These are phyloP conservation scores for Alternaria gaisen DNA, from an alignment of 2,329 filamentous ascomycete species.

Conservation along the genomic window DNA sequence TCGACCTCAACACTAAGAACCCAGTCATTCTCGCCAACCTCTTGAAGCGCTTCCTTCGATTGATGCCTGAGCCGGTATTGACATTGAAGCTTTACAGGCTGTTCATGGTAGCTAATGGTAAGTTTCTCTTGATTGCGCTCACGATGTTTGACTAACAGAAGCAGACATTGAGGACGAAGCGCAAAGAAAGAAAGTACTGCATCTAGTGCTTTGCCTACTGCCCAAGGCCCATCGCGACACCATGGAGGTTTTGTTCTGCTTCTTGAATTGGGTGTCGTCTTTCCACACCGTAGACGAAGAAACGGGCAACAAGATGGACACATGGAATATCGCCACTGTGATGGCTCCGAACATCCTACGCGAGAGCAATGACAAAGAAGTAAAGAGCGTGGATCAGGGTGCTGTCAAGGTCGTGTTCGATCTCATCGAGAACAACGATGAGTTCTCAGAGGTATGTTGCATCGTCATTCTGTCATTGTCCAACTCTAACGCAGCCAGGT, in stretches of 20 bases:
- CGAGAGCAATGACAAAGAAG: slow-evolving; percentile 62
- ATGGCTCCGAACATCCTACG: slow-evolving; percentile 96
- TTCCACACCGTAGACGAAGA: slow-evolving; percentile 98
- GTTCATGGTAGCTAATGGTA: slow-evolving; percentile 87
- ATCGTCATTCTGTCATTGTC: background rate
- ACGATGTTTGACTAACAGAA: slow-evolving; percentile 22
- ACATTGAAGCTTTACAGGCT: slow-evolving; percentile 93
- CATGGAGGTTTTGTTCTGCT: slow-evolving; percentile 93
- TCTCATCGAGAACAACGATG: slow-evolving; percentile 91
- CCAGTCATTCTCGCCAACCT: slow-evolving; percentile 94
- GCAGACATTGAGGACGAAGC: slow-evolving; percentile 80
- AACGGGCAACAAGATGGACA: slow-evolving; percentile 97
- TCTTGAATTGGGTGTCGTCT: slow-evolving; percentile 96
- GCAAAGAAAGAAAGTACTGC: slow-evolving; percentile 83
- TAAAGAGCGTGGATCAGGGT: slow-evolving; percentile 83
- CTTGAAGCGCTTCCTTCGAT: slow-evolving; percentile 92
- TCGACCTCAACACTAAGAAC: slow-evolving; percentile 86
- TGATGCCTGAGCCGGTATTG: slow-evolving; percentile 92
- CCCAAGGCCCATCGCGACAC: slow-evolving; percentile 93
- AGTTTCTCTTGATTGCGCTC: slow-evolving; percentile 28
- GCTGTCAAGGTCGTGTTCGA: slow-evolving; percentile 93
- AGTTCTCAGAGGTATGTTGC: slow-evolving; percentile 91
- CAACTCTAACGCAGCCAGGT: slow-evolving; percentile 67
- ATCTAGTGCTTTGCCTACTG: slow-evolving; percentile 89
- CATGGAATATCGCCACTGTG: slow-evolving; percentile 95